phyloP scores from a whole-genome alignment of 352 stramenopile species.

The Thalassiosira exigua region DNA sequence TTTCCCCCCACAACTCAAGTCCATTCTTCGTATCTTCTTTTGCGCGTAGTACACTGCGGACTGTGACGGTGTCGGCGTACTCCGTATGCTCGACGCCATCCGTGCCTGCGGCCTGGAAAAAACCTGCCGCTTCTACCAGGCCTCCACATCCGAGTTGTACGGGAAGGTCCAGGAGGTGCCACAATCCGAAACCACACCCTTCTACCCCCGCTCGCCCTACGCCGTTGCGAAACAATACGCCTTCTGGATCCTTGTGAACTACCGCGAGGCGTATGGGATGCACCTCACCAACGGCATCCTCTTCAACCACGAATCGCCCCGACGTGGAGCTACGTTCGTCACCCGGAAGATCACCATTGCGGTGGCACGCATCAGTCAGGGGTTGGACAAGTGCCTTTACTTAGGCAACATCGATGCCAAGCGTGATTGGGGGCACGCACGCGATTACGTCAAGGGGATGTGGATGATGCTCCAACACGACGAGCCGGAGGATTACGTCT shows the following conservation, averaged over 20 bases:
- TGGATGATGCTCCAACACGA: constrained; percentile 98
- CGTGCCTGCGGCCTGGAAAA: constrained; percentile 90
- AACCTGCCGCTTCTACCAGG: constrained; percentile 91
- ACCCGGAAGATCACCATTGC: constrained; percentile 98
- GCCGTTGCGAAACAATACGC: constrained; percentile 98
- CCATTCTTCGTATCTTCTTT: neutral
- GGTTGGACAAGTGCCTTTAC: constrained; percentile 94
- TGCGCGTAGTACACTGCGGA: constrained; percentile 94
- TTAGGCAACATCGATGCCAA: constrained; percentile 97
- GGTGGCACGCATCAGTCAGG: constrained; percentile 92
- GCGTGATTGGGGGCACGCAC: constrained; percentile 98
- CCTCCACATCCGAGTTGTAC: constrained; percentile 98
- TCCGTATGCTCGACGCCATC: constrained; percentile 97
- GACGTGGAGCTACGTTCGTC: constrained; percentile 97
- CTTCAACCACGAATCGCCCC: constrained; percentile 99
- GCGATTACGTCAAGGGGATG: constrained; percentile 99
- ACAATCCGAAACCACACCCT: constrained; percentile 96
- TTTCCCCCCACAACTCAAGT: neutral
- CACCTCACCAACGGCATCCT: constrained; percentile 97
- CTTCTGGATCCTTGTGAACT: constrained; percentile 99
- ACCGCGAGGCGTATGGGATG: constrained; percentile 96
- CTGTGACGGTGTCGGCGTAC: constrained; percentile 93
- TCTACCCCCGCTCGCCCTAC: constrained; percentile 98
- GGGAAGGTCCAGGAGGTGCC: constrained; percentile 96
- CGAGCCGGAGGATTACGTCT: constrained; percentile 89